Percentiles rank a stretch among this genome's conserved stretches.
Conservation (phyloP, 2,329 filamentous ascomycete genomes). For the Trichophaea hybrida region DNA sequence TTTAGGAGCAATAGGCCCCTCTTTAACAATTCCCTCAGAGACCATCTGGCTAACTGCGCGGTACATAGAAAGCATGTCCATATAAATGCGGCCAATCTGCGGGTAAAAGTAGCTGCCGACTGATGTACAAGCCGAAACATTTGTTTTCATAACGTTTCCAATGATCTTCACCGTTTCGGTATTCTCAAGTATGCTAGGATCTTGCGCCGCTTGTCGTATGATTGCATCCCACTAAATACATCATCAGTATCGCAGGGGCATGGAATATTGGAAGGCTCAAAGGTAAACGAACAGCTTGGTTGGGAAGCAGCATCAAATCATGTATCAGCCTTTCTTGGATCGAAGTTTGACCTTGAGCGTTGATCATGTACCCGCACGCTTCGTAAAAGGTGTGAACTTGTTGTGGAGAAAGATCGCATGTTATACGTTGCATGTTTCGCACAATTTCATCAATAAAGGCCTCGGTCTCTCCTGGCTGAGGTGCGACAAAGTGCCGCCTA, state of each 20-base stretch:
- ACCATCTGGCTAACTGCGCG: conserved; percentile 92
- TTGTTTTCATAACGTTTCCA: conserved; percentile 99
- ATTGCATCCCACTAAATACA: conserved; percentile 65
- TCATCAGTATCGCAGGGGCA: conserved; percentile 1
- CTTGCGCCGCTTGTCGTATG: conserved; percentile 70
- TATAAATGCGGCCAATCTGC: conserved; percentile 92
- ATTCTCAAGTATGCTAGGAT: conserved; percentile 78
- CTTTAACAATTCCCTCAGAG: conserved; percentile 73
- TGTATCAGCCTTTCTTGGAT: conserved; percentile 82
- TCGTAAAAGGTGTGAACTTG: conserved; percentile 99
- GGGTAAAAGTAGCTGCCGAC: conserved; percentile 97
- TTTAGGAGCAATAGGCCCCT: conserved; percentile 87
- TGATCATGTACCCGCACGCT: conserved; percentile 98
- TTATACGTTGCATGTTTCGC: conserved; percentile 87
- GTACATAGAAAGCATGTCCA: conserved; percentile 99
- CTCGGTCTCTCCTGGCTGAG: conserved; percentile 86
- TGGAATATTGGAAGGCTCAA: not conserved
- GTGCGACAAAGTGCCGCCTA: conserved; percentile 87
- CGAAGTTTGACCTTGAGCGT: conserved; percentile 86
- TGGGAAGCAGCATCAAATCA: conserved; percentile 87
- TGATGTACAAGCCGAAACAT: conserved; percentile 93
- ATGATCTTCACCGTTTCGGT: conserved; percentile 95
- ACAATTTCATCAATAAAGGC: conserved; percentile 99
- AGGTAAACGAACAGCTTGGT: conserved; percentile 45
- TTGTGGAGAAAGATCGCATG: conserved; percentile 83